Percentiles rank a stretch among this genome's conserved stretches.
Conservation (phyloP, 148 eudicot species). For the Diospyros lotus region DNA sequence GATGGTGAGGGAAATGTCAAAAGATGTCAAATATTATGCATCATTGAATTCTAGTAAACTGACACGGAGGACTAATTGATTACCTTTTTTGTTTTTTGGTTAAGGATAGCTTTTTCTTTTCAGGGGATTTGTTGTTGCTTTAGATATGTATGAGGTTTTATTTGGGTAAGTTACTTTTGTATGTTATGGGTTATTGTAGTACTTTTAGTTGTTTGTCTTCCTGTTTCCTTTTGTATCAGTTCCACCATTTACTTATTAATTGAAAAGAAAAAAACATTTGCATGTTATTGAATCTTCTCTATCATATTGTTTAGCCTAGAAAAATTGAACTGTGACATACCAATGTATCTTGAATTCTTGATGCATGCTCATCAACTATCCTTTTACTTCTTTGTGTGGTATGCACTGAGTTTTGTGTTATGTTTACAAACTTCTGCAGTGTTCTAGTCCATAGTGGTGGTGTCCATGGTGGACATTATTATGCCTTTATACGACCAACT, state of each 20-base stretch:
- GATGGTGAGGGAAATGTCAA: background rate
- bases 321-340: background rate
- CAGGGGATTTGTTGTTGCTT: background rate
- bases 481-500: constrained; percentile 84
- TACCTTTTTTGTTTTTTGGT: background rate
- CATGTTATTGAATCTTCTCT: background rate
- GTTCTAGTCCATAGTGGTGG: constrained; percentile 97
- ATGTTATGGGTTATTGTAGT: too few relatives aligned
- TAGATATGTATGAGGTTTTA: background rate
- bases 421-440: constrained; percentile 36
- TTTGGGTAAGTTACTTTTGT: too few relatives aligned
- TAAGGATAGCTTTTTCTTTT: background rate
- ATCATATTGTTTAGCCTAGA: background rate
- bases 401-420: background rate
- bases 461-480: constrained; percentile 96
- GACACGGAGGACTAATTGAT: too few relatives aligned
- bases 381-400: background rate
- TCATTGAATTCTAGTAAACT: constrained; percentile 3
- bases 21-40: background rate
- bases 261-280: too few relatives aligned
- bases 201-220: too few relatives aligned
- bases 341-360: background rate
- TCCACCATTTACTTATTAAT: too few relatives aligned
- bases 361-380: background rate
- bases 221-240: too few relatives aligned